Evolutionary conservation across 192 early-diverging fungal genomes (phyloP).

Genomic region (Podila horticola): DNA sequence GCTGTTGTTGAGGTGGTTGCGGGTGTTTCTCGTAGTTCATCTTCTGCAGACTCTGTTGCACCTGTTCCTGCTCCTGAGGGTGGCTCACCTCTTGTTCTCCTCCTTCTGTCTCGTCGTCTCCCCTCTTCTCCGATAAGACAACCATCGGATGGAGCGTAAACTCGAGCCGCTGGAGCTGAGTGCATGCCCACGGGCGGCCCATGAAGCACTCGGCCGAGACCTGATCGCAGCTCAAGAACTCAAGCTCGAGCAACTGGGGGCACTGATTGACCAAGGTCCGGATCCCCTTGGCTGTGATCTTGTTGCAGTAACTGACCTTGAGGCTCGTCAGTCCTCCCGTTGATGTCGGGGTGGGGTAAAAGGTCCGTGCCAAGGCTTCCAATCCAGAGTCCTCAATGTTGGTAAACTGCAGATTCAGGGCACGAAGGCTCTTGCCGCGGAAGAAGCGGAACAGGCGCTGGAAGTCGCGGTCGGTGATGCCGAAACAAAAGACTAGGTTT

Average conservation of each 20-base stretch:
- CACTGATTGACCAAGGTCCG: slow-evolving; percentile 20
- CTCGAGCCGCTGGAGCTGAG: slow-evolving; percentile 22
- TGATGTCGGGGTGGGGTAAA: background rate
- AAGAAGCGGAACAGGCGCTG: slow-evolving; percentile 31
- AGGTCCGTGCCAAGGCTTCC: slow-evolving; percentile 10
- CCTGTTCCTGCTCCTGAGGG: background rate
- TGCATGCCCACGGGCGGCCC: slow-evolving; percentile 23
- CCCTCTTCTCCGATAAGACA: slow-evolving; percentile 1
- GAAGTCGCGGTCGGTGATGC: slow-evolving; percentile 29
- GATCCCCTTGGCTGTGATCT: slow-evolving; percentile 40
- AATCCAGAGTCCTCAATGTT: slow-evolving; percentile 45
- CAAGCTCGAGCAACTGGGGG: slow-evolving; percentile 24
- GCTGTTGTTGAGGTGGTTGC: background rate
- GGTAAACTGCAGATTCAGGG: slow-evolving; percentile 44
- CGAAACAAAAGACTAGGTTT: slow-evolving; percentile 37
- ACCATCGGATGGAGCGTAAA: slow-evolving; percentile 40
- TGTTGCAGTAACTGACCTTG: slow-evolving; percentile 32
- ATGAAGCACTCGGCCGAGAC: slow-evolving; percentile 43
- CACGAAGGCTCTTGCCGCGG: slow-evolving; percentile 14
- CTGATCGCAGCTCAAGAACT: slow-evolving; percentile 38
- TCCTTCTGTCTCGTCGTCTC: background rate
- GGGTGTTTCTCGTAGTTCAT: background rate
- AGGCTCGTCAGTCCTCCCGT: slow-evolving; percentile 5
- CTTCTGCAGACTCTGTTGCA: background rate
- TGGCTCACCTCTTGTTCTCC: background rate